Conservation (phyloP, 805 yeast species). For the Blastobotrys peoriensis region DNA sequence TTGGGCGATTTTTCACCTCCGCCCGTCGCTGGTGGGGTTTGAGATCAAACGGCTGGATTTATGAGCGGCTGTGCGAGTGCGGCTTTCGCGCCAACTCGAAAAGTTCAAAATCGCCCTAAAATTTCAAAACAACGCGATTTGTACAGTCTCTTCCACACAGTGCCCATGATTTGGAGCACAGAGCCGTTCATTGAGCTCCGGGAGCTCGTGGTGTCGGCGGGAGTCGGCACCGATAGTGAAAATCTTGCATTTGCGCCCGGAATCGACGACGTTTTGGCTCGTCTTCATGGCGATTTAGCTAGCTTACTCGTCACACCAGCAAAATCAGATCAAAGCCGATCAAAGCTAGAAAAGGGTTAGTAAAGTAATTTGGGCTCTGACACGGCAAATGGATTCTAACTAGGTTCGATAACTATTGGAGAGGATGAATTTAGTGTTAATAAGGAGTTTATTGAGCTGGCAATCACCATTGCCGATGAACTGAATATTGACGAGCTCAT, state of each 20-base stretch:
- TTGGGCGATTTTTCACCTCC: too few species aligned
- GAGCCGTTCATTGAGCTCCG: slow-evolving; percentile 27
- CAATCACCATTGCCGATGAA: slow-evolving; percentile 54
- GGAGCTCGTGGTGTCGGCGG: slow-evolving; percentile 18
- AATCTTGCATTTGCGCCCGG: slow-evolving; percentile 1
- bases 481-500: slow-evolving; percentile 71
- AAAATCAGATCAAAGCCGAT: slow-evolving; percentile 31
- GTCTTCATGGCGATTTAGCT: slow-evolving; percentile 30
- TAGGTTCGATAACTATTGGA: slow-evolving; percentile 41
- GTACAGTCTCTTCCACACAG: too few species aligned
- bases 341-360: slow-evolving; percentile 27
- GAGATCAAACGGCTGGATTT: too few species aligned
- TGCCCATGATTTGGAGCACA: slow-evolving; percentile 29
- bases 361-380: neutral
- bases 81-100: too few species aligned
- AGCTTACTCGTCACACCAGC: slow-evolving; percentile 32
- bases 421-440: slow-evolving; percentile 58
- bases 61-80: too few species aligned
- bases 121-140: too few species aligned
- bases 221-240: slow-evolving; percentile 5
- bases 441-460: slow-evolving; percentile 54
- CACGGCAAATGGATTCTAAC: neutral
- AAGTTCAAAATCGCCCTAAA: too few species aligned
- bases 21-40: too few species aligned
- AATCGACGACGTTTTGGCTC: slow-evolving; percentile 12